Conservation (phyloP, 202 grass and related monocot species). For the Setaria italica region DNA sequence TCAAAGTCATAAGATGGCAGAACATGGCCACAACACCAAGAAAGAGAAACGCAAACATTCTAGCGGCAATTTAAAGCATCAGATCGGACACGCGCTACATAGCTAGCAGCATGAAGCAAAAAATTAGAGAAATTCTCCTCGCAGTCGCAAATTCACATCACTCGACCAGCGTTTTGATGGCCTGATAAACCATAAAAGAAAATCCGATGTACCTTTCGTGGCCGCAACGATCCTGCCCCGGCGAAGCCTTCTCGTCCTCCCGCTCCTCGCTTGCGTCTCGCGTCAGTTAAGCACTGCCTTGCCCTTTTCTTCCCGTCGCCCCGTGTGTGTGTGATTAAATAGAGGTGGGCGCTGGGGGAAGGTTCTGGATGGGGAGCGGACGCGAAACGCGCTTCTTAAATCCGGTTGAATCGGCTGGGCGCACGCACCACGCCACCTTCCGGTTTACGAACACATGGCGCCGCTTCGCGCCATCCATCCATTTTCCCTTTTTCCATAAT, state of each 20-base stretch:
- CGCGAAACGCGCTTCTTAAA: constrained; percentile 52
- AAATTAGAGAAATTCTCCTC: not conserved
- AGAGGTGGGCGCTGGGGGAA: constrained; percentile 30
- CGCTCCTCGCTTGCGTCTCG: not conserved
- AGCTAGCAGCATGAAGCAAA: not conserved
- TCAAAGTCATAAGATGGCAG: not conserved
- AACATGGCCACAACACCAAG: not conserved
- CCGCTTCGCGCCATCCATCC: constrained; percentile 15
- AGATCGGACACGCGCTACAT: not conserved
- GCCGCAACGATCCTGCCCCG: not conserved
- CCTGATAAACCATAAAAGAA: not conserved
- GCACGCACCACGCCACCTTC: not conserved
- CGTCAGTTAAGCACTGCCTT: not conserved
- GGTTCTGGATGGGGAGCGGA: constrained; percentile 61
- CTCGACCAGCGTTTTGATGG: not conserved
- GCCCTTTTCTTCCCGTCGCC: not conserved
- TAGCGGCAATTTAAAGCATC: not conserved
- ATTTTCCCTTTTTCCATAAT: not conserved
- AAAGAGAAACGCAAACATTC: too few species aligned
- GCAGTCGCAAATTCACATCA: not conserved
- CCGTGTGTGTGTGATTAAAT: constrained; percentile 21
- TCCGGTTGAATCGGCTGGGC: constrained; percentile 44
- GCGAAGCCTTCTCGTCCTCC: constrained; percentile 7
- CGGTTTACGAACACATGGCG: constrained; percentile 37
- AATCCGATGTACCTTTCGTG: constrained; percentile 33